Conservation (phyloP, 371 early-diverging fungal species). For the Mortierella sp. region DNA sequence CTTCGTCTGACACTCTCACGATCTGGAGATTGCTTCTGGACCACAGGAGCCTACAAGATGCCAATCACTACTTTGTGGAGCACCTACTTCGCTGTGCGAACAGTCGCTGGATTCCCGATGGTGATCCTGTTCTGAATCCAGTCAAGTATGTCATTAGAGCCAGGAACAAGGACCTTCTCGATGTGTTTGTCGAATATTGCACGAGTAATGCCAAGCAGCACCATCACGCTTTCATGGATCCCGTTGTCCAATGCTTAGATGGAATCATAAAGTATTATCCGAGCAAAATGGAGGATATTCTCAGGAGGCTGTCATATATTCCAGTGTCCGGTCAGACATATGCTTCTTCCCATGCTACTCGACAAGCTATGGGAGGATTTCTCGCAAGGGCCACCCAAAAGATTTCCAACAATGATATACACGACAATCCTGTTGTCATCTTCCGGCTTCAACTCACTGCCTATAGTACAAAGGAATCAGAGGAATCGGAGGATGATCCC, state of each 20-base stretch:
- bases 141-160: conserved; percentile 37
- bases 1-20: conserved; percentile 11
- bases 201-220: conserved; percentile 37
- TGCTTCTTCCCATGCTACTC: conserved; percentile 25
- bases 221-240: conserved; percentile 45
- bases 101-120: conserved; percentile 48
- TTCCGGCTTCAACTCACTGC: conserved; percentile 31
- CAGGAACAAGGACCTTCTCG: conserved; percentile 25
- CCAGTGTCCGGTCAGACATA: conserved; percentile 40
- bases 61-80: conserved; percentile 30
- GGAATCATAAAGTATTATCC: conserved; percentile 39
- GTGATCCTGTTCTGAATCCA: conserved; percentile 27
- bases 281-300: conserved; percentile 28
- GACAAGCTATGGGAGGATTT: conserved; percentile 3
- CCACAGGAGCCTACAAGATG: conserved; percentile 5
- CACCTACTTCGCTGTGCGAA: conserved; percentile 16
- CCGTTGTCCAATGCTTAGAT: conserved; percentile 36
- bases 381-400: neutral
- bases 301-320: conserved; percentile 40
- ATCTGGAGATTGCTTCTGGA: conserved; percentile 30
- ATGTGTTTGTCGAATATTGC: conserved; percentile 40
- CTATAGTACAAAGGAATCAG: too few relatives aligned
- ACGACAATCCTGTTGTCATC: conserved; percentile 34
- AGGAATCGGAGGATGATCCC: too few relatives aligned
- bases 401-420: conserved; percentile 36